These are phyloP conservation scores for Prunus dulcis DNA, from an alignment of 306 rosid species.

Conservation along the genomic window DNA sequence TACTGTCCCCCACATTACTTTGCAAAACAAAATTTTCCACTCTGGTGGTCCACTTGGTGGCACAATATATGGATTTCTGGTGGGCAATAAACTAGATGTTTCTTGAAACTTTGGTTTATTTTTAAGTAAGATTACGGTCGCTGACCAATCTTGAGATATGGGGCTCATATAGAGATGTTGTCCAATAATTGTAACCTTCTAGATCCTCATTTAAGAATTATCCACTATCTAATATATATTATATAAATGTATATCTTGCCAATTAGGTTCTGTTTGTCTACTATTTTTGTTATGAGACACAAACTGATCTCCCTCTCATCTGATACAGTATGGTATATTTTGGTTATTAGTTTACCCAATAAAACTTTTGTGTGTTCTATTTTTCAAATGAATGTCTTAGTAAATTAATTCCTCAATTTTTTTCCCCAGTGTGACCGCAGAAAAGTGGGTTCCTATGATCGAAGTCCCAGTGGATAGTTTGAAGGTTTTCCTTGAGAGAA, in stretches of 20 bases:
- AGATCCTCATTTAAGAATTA: background rate
- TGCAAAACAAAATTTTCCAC: too few species aligned
- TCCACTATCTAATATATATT: background rate
- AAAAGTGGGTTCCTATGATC: slow-evolving; percentile 91
- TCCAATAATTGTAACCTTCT: background rate
- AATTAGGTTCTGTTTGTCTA: background rate
- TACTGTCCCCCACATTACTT: background rate
- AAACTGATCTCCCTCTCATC: background rate
- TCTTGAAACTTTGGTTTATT: background rate
- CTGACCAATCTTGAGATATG: background rate
- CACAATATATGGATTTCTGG: background rate
- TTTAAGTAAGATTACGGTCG: background rate
- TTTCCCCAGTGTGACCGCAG: slow-evolving; percentile 87
- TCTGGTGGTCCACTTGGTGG: background rate
- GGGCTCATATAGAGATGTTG: background rate
- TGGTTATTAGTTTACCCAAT: background rate
- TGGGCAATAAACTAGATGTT: background rate
- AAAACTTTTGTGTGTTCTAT: background rate
- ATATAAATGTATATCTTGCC: background rate
- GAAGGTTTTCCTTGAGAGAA: slow-evolving; percentile 74
- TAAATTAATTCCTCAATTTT: background rate
- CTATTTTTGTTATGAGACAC: background rate
- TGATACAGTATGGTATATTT: background rate
- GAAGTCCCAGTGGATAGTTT: slow-evolving; percentile 88
- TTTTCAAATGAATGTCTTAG: background rate